phyloP scores from a whole-genome alignment of 1,284 basidiomycete species.

The Puccinia sorghi region DNA sequence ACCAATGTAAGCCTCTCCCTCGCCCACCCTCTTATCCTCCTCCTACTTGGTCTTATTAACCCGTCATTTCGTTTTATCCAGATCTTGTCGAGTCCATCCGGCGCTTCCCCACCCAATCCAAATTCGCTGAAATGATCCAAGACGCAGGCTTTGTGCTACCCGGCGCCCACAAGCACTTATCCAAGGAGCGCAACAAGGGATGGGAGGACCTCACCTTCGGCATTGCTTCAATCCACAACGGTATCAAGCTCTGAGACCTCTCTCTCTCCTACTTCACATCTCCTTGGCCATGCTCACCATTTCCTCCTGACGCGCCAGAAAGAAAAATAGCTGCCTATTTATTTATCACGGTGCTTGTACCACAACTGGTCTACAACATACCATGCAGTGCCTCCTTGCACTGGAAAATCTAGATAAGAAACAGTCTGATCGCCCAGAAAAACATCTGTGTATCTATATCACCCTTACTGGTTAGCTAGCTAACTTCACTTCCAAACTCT shows the following conservation, averaged over 20 bases:
- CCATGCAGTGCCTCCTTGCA: too few relatives aligned
- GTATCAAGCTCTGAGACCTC: conserved; percentile 53
- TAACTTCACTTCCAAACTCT: too few relatives aligned
- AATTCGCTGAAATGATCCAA: conserved; percentile 79
- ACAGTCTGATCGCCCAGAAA: too few relatives aligned
- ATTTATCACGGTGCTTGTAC: conserved; percentile 1
- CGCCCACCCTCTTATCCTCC: neutral
- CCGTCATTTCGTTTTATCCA: conserved; percentile 34
- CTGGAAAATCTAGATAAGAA: too few relatives aligned
- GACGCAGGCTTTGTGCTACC: conserved; percentile 59
- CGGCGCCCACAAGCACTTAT: conserved; percentile 4
- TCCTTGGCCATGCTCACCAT: neutral
- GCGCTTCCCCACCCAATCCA: conserved; percentile 82
- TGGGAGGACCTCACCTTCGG: conserved; percentile 57
- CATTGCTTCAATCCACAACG: conserved; percentile 56
- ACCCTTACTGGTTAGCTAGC: too few relatives aligned
- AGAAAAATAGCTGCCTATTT: neutral
- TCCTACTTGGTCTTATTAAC: neutral
- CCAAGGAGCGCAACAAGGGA: conserved; percentile 50
- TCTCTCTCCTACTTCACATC: neutral
- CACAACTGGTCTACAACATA: neutral
- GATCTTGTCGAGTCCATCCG: conserved; percentile 98
- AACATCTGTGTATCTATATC: too few relatives aligned
- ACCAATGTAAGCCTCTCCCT: conserved; percentile 64
- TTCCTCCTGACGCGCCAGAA: neutral